phyloP scores from a whole-genome alignment of 2,329 filamentous ascomycete species.

The Hypoxylon rubiginosum region DNA sequence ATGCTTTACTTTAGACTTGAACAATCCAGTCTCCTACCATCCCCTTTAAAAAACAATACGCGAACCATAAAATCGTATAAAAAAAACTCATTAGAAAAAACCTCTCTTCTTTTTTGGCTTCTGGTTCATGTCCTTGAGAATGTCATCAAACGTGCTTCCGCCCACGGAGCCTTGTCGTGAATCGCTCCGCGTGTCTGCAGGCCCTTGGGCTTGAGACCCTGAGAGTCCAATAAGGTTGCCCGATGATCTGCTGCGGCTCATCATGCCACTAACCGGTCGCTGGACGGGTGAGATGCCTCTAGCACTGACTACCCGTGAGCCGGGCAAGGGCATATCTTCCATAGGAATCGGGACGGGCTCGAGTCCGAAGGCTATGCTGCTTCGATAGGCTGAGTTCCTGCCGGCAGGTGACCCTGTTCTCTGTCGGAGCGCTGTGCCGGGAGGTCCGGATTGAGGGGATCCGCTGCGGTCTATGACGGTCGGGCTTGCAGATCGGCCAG shows the following conservation, averaged over 20 bases:
- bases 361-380: conserved; percentile 51
- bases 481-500: conserved; percentile 41
- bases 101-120: conserved; percentile 54
- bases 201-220: conserved; percentile 38
- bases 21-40: background rate
- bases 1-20: conserved; percentile 15
- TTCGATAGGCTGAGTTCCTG: conserved; percentile 48
- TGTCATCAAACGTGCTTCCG: conserved; percentile 54
- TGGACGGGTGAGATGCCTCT: conserved; percentile 44
- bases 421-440: conserved; percentile 46
- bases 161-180: conserved; percentile 48
- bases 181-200: conserved; percentile 38
- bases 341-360: conserved; percentile 49
- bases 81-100: conserved; percentile 45
- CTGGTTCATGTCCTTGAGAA: conserved; percentile 52
- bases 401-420: conserved; percentile 47
- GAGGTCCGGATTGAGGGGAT: conserved; percentile 47
- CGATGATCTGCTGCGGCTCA: conserved; percentile 51
- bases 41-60: conserved; percentile 5
- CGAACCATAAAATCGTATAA: conserved; percentile 17
- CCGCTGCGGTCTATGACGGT: conserved; percentile 47
- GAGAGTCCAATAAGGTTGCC: conserved; percentile 48
- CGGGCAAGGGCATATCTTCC: conserved; percentile 37
- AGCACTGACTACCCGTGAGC: conserved; percentile 47
- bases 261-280: conserved; percentile 46